A percentile compares a stretch with the other conserved stretches of the same genome.
phyloP scores from a whole-genome alignment of 306 rosid species.

The Phaseolus lunatus region DNA sequence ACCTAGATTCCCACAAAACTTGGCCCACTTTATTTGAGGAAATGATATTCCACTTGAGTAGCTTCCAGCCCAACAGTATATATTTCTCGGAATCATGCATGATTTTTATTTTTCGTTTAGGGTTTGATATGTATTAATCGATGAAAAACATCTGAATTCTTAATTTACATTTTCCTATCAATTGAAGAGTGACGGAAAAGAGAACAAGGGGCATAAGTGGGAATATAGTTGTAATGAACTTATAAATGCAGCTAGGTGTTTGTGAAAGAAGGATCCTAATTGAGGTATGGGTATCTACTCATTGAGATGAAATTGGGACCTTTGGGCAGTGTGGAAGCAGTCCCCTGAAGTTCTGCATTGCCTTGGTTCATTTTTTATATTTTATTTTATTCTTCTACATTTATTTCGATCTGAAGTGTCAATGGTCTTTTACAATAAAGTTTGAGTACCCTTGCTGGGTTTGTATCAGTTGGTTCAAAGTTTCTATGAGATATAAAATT shows the following conservation, averaged over 20 bases:
- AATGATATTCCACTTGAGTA: constrained; percentile 22
- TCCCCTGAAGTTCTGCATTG: neutral
- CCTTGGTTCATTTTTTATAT: neutral
- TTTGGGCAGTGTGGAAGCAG: neutral
- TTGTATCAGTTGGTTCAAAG: neutral
- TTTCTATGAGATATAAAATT: neutral
- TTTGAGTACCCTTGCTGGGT: neutral
- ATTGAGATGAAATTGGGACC: neutral
- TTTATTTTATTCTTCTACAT: neutral
- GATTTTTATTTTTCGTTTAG: neutral
- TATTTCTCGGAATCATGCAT: constrained; percentile 11
- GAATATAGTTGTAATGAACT: neutral
- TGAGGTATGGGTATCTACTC: neutral
- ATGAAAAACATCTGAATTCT: neutral
- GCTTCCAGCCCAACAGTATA: neutral
- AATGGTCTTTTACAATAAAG: no score
- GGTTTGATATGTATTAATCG: neutral
- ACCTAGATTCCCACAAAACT: neutral
- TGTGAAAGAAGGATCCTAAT: neutral
- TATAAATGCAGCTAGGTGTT: neutral
- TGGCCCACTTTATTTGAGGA: neutral
- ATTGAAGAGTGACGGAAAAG: neutral
- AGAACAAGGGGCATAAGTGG: neutral
- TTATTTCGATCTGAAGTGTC: neutral
- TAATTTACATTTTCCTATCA: neutral